Conservation (phyloP, 2,329 filamentous ascomycete species). For the Diplodia sapinea region DNA sequence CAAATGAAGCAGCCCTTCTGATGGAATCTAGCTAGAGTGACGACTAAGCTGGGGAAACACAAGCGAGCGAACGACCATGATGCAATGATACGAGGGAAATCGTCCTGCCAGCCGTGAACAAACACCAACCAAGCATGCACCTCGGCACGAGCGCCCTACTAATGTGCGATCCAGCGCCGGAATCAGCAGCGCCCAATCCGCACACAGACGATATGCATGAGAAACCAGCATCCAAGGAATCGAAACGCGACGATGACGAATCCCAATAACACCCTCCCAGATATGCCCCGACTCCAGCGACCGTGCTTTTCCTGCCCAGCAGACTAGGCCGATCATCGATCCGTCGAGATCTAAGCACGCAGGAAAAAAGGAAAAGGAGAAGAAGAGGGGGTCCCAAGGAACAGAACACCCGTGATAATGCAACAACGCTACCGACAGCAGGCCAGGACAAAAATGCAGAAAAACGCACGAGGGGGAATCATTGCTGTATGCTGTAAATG, state of each 20-base stretch:
- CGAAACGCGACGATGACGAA: slow-evolving; percentile 5
- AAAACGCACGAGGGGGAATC: slow-evolving; percentile 52
- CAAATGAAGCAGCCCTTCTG: slow-evolving; percentile 23
- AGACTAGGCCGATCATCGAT: slow-evolving; percentile 29
- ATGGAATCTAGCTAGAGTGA: slow-evolving; percentile 25
- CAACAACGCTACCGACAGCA: slow-evolving; percentile 30
- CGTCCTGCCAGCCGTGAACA: slow-evolving; percentile 16
- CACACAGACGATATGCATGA: slow-evolving; percentile 6
- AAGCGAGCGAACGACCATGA: slow-evolving; percentile 28
- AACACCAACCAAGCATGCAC: slow-evolving; percentile 28
- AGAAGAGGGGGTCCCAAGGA: slow-evolving; percentile 27
- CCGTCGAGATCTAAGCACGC: slow-evolving; percentile 18
- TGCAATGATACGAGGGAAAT: slow-evolving; percentile 25
- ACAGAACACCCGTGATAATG: slow-evolving; percentile 32
- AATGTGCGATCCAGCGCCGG: slow-evolving; percentile 32
- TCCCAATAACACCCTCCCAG: slow-evolving; percentile 25
- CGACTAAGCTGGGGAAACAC: background rate
- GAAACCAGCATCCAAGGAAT: slow-evolving; percentile 12
- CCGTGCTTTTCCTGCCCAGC: slow-evolving; percentile 31
- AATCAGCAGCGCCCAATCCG: background rate
- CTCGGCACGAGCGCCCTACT: slow-evolving; percentile 18
- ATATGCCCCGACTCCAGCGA: slow-evolving; percentile 28
- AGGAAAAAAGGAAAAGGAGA: slow-evolving; percentile 23
- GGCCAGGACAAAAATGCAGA: slow-evolving; percentile 31
- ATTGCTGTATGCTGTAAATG: slow-evolving; percentile 52